These are phyloP conservation scores for Fagus crenata DNA, from an alignment of 306 rosid genomes.

Conservation along the genomic window DNA sequence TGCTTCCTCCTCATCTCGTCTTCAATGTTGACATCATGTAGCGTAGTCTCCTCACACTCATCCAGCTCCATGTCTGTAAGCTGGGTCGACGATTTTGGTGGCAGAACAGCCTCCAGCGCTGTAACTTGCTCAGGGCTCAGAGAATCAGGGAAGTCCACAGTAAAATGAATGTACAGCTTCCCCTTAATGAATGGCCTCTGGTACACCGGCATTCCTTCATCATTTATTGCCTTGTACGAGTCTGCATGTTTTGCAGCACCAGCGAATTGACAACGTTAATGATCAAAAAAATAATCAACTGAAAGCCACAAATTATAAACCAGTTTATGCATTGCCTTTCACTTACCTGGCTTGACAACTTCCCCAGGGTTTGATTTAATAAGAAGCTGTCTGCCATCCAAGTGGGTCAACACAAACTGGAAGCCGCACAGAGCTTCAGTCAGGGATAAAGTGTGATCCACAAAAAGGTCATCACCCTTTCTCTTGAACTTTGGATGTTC, in stretches of 20 bases:
- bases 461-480: constrained; percentile 69
- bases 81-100: constrained; percentile 52
- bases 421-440: constrained; percentile 76
- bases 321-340: neutral
- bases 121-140: constrained; percentile 58
- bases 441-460: constrained; percentile 70
- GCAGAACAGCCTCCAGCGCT: constrained; percentile 66
- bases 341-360: constrained; percentile 70
- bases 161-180: constrained; percentile 82
- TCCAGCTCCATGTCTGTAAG: constrained; percentile 87
- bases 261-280: neutral
- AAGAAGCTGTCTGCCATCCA: constrained; percentile 63
- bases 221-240: constrained; percentile 78
- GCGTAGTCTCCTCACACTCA: constrained; percentile 91
- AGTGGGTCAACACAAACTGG: constrained; percentile 61
- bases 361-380: constrained; percentile 68
- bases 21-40: constrained; percentile 81
- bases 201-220: constrained; percentile 93
- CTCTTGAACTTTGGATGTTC: constrained; percentile 78
- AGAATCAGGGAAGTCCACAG: constrained; percentile 78
- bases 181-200: constrained; percentile 96
- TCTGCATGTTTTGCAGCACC: constrained; percentile 40
- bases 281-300: neutral
- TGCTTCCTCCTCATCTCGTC: constrained; percentile 83
- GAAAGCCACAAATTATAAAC: neutral